Percentiles rank a stretch among this genome's conserved stretches.
Evolutionary conservation across 2,329 filamentous ascomycete species (phyloP).

Genomic region (Aureobasidium subglaciale): DNA sequence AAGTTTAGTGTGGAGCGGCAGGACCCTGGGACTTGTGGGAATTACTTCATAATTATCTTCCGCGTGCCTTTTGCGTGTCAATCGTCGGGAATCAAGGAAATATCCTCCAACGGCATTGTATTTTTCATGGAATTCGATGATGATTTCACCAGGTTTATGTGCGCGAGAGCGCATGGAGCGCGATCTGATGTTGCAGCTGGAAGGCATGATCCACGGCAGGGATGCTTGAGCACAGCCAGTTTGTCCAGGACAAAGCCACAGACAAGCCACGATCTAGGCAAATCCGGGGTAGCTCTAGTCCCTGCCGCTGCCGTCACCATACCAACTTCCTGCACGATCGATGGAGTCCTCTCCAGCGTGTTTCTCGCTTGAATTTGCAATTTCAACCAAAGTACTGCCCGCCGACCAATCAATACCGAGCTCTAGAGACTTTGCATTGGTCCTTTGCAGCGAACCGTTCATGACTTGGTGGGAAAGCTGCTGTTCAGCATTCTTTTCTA

Average conservation of each 20-base stretch:
- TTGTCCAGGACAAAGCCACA: background rate
- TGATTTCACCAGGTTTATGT: background rate
- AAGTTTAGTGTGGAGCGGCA: slow-evolving; percentile 5
- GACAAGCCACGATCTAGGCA: background rate
- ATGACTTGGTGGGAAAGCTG: background rate
- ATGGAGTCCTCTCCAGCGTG: background rate
- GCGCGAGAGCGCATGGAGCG: too few species aligned
- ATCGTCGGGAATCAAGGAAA: background rate
- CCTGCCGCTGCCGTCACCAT: background rate
- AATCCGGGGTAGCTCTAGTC: background rate
- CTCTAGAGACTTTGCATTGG: background rate
- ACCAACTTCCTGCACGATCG: background rate
- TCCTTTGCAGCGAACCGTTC: background rate
- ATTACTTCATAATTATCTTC: slow-evolving; percentile 11
- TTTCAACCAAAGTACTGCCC: background rate
- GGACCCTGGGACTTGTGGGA: background rate
- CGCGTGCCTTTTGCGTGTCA: slow-evolving; percentile 6
- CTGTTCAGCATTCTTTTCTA: background rate
- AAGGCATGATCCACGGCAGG: background rate
- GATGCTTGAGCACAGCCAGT: background rate
- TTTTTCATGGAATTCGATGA: background rate
- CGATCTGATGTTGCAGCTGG: background rate
- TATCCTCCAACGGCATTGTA: background rate
- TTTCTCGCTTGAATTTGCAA: background rate
- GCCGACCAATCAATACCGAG: background rate